These are phyloP conservation scores for Blepharisma japonicum DNA, from an alignment of 73 alveolate species.

Conservation along the genomic window DNA sequence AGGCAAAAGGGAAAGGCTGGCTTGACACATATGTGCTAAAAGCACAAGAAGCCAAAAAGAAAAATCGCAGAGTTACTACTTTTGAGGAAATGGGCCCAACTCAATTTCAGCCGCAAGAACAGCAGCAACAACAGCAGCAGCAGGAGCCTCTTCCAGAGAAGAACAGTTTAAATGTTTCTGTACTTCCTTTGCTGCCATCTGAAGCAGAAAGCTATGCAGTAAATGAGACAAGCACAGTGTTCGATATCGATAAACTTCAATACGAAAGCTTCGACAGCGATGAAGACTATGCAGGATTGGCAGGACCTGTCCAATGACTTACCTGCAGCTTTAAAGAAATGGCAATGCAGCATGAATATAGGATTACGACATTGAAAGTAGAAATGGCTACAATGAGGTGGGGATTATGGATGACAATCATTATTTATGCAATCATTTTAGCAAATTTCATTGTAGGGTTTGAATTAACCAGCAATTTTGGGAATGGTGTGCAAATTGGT, in stretches of 20 bases:
- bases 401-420: conserved; percentile 15
- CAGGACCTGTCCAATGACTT: conserved; percentile 26
- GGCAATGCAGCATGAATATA: conserved; percentile 12
- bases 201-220: background rate
- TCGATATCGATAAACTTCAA: conserved; percentile 16
- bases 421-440: background rate
- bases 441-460: background rate
- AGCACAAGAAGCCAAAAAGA: conserved; percentile 23
- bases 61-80: background rate
- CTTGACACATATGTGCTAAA: conserved; percentile 29
- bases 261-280: background rate
- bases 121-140: conserved; percentile 6
- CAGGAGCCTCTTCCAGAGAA: background rate
- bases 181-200: too few relatives aligned
- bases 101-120: background rate
- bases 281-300: conserved; percentile 22
- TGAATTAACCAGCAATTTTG: background rate
- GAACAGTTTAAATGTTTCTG: too few relatives aligned
- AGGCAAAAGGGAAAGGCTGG: conserved; percentile 40
- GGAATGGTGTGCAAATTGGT: background rate
- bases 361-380: background rate
- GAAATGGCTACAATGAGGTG: background rate
- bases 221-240: background rate
- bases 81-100: background rate
- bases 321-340: conserved; percentile 24